Percentiles rank a stretch among this genome's conserved stretches.
Conservation (phyloP, 1,139 yeast genomes). For the Geotrichum restrictum region DNA sequence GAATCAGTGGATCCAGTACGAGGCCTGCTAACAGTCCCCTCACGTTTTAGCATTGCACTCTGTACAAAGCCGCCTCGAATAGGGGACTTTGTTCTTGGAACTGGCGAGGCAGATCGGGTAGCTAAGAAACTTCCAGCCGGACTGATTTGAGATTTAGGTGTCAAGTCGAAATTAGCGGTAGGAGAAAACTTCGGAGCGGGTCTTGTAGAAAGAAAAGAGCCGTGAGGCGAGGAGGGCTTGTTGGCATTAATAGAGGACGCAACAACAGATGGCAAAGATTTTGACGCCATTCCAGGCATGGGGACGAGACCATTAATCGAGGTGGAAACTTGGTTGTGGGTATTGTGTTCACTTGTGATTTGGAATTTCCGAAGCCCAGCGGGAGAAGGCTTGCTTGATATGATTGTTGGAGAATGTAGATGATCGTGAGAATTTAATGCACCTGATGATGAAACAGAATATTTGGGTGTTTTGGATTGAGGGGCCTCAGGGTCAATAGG, state of each 20-base stretch:
- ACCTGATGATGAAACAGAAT: too few relatives aligned
- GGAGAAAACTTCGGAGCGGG: slow-evolving; percentile 16
- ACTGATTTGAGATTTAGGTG: slow-evolving; percentile 11
- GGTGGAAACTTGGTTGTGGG: slow-evolving; percentile 14
- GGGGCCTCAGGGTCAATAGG: background rate
- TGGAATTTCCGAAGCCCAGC: slow-evolving; percentile 16
- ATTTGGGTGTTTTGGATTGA: too few relatives aligned
- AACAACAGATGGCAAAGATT: slow-evolving; percentile 4
- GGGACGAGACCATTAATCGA: slow-evolving; percentile 19
- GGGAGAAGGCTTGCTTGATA: slow-evolving; percentile 2
- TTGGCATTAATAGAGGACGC: slow-evolving; percentile 18
- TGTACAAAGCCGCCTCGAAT: slow-evolving; percentile 33
- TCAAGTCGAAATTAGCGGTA: slow-evolving; percentile 10
- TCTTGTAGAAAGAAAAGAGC: slow-evolving; percentile 15
- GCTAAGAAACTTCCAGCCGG: slow-evolving; percentile 22
- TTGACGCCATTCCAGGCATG: slow-evolving; percentile 19
- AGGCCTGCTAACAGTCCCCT: slow-evolving; percentile 24
- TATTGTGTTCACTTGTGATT: slow-evolving; percentile 17
- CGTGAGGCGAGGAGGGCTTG: slow-evolving; percentile 19
- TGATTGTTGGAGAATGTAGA: background rate
- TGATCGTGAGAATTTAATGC: background rate
- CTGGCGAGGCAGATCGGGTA: slow-evolving; percentile 16
- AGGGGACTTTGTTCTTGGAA: slow-evolving; percentile 26
- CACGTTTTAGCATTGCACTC: slow-evolving; percentile 34
- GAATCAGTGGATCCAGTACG: slow-evolving; percentile 17